These are phyloP conservation scores for Didymella pinodella DNA, from an alignment of 2,329 filamentous ascomycete species.

Conservation along the genomic window DNA sequence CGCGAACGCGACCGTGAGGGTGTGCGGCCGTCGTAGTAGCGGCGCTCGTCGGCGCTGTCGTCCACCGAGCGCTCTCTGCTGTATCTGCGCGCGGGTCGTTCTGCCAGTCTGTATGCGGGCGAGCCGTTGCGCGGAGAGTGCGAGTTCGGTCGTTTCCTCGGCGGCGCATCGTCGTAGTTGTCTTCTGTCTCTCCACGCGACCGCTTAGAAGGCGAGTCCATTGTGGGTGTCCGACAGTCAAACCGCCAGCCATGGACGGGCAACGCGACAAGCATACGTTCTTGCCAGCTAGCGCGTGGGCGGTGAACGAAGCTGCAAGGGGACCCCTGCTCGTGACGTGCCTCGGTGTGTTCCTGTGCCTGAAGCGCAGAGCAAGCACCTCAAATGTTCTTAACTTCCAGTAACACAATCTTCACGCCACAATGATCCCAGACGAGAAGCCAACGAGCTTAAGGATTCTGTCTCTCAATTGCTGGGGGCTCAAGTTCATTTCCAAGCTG, in stretches of 20 bases:
- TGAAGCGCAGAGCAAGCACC: slow-evolving; percentile 20
- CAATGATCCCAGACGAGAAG: slow-evolving; percentile 39
- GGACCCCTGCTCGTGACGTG: slow-evolving; percentile 20
- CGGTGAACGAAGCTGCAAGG: slow-evolving; percentile 21
- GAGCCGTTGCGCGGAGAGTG: slow-evolving; percentile 33
- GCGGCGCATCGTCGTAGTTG: slow-evolving; percentile 38
- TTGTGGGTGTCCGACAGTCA: slow-evolving; percentile 27
- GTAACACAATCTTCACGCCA: neutral
- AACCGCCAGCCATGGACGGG: slow-evolving; percentile 19
- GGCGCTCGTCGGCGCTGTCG: slow-evolving; percentile 43
- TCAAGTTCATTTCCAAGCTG: slow-evolving; percentile 83
- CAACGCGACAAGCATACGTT: slow-evolving; percentile 17
- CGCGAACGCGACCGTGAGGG: slow-evolving; percentile 31
- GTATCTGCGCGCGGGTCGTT: slow-evolving; percentile 48
- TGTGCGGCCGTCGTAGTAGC: slow-evolving; percentile 36
- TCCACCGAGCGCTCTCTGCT: slow-evolving; percentile 39
- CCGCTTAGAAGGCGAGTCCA: slow-evolving; percentile 39
- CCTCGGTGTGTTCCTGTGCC: slow-evolving; percentile 15
- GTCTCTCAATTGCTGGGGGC: slow-evolving; percentile 96
- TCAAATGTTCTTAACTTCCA: too few species aligned
- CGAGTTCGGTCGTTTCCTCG: slow-evolving; percentile 46
- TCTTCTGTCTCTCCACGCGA: slow-evolving; percentile 39
- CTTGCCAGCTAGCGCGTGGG: slow-evolving; percentile 26
- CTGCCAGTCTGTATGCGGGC: slow-evolving; percentile 33
- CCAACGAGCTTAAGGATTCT: slow-evolving; percentile 74